These are phyloP conservation scores for Pleurotus pulmonarius DNA, from an alignment of 768 basidiomycete species.

Conservation along the genomic window DNA sequence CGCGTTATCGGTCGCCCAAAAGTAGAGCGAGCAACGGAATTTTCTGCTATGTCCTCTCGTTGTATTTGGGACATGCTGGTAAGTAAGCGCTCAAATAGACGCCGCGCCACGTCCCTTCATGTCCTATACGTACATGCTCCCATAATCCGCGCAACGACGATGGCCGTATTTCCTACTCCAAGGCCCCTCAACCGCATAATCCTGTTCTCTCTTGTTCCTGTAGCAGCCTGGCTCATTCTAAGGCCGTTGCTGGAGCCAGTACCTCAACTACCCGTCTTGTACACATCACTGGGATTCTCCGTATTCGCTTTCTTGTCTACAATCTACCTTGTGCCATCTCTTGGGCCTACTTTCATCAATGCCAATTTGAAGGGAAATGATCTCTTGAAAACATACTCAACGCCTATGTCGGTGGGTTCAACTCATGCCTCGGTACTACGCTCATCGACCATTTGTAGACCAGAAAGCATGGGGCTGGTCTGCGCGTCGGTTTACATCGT, in stretches of 20 bases:
- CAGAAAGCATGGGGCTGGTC: conserved; percentile 88
- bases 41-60: too few relatives aligned
- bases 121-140: too few relatives aligned
- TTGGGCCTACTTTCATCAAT: conserved; percentile 75
- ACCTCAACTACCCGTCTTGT: conserved; percentile 68
- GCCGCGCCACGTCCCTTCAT: too few relatives aligned
- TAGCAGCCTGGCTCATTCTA: conserved; percentile 70
- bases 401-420: conserved; percentile 54
- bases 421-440: not conserved
- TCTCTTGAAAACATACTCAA: conserved; percentile 75
- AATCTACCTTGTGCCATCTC: conserved; percentile 74
- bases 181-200: conserved; percentile 51
- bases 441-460: conserved; percentile 45
- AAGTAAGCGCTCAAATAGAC: too few relatives aligned
- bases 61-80: too few relatives aligned
- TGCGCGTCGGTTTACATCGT: conserved; percentile 88
- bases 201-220: conserved; percentile 57
- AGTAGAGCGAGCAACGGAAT: too few relatives aligned
- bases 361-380: conserved; percentile 86
- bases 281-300: conserved; percentile 80
- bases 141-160: not conserved
- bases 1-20: too few relatives aligned
- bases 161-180: conserved; percentile 27
- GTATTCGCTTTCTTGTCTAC: conserved; percentile 78
- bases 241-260: conserved; percentile 68